phyloP scores from a whole-genome alignment of 306 rosid species.

The Quercus berberidifolia region DNA sequence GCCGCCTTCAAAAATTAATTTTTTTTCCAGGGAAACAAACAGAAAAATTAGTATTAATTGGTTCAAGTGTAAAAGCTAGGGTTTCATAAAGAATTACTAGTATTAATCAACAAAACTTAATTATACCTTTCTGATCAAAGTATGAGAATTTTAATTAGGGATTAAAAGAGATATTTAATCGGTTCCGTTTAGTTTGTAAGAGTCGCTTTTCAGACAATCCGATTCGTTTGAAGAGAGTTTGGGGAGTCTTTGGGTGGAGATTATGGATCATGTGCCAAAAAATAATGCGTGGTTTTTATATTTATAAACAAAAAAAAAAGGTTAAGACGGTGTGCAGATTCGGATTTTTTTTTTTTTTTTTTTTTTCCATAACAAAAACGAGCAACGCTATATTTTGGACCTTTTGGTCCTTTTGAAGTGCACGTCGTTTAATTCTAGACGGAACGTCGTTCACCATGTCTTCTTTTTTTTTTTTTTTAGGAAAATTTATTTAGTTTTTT shows the following conservation, averaged over 20 bases:
- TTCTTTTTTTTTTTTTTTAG: no score
- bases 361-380: no score
- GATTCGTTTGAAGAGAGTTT: background rate
- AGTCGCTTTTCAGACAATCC: background rate
- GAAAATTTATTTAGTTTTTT: no score
- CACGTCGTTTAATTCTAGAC: no score
- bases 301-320: no score
- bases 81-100: background rate
- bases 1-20: slow-evolving; percentile 1
- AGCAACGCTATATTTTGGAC: no score
- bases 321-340: no score
- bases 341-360: no score
- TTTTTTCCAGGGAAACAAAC: background rate
- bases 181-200: background rate
- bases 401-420: no score
- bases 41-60: background rate
- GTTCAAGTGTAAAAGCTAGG: background rate
- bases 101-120: background rate
- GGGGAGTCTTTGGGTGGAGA: background rate
- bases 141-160: background rate
- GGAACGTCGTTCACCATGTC: no score
- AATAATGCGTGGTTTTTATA: no score
- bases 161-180: background rate
- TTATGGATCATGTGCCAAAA: background rate
- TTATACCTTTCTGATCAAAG: background rate